These are phyloP conservation scores for Solanum clarkiae DNA, from an alignment of 257 asterid species.

Conservation along the genomic window DNA sequence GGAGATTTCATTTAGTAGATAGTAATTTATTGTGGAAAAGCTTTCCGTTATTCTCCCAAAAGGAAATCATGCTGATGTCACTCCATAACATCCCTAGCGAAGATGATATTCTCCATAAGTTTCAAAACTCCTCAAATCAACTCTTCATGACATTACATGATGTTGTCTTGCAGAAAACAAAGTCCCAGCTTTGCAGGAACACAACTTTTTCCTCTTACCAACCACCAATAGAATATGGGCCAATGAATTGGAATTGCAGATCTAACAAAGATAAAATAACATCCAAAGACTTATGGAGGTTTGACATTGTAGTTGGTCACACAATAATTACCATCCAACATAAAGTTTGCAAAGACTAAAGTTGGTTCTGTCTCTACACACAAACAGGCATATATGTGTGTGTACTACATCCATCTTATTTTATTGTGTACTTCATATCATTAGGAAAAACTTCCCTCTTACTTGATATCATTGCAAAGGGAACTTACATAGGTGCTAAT, in stretches of 20 bases:
- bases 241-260: background rate
- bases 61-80: background rate
- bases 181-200: background rate
- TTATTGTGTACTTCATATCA: background rate
- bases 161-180: background rate
- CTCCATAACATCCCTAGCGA: background rate
- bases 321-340: background rate
- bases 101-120: background rate
- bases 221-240: background rate
- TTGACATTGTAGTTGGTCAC: background rate
- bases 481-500: background rate
- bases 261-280: background rate
- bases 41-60: background rate
- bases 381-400: background rate
- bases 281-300: background rate
- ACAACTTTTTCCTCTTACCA: background rate
- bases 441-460: background rate
- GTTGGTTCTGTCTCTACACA: background rate
- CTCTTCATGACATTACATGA: background rate
- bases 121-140: background rate
- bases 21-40: background rate
- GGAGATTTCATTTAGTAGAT: background rate
- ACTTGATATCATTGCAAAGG: background rate
- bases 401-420: background rate
- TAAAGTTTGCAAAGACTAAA: background rate